Conservation (phyloP, 1,139 yeast genomes). For the Pichiaceae sp. region DNA sequence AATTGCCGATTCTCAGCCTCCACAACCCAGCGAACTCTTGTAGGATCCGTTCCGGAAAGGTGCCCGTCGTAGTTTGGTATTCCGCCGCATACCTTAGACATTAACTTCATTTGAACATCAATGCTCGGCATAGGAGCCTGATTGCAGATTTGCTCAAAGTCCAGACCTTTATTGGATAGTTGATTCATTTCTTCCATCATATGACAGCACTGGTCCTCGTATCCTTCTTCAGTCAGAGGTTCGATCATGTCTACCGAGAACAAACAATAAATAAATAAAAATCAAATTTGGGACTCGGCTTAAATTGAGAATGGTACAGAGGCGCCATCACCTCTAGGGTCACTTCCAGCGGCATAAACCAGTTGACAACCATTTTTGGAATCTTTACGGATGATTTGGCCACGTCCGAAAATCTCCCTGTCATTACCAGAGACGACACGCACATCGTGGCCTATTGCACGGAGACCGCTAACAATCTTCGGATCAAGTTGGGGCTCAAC, state of each 20-base stretch:
- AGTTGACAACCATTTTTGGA: constrained; percentile 24
- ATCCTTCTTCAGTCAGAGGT: not conserved
- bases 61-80: not conserved
- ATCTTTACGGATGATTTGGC: constrained; percentile 58
- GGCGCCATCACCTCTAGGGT: constrained; percentile 75
- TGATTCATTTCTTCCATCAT: not conserved
- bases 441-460: constrained; percentile 51
- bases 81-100: not conserved
- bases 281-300: too few relatives aligned
- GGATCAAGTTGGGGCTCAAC: constrained; percentile 56
- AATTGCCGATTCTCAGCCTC: not conserved
- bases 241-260: too few relatives aligned
- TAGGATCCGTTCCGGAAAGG: not conserved
- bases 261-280: too few relatives aligned
- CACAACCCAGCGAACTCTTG: not conserved
- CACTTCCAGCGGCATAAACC: constrained; percentile 67
- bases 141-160: not conserved
- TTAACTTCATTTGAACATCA: not conserved
- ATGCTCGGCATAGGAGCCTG: not conserved
- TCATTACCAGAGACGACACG: constrained; percentile 35
- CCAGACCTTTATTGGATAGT: not conserved
- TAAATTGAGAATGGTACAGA: too few relatives aligned
- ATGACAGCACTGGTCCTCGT: not conserved
- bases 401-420: constrained; percentile 54
- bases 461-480: constrained; percentile 35